Evolutionary conservation across 345 rosid species (phyloP), one percentile per base, ranked within the genome.

Genomic region (Bruguiera gymnorhiza): DNA sequence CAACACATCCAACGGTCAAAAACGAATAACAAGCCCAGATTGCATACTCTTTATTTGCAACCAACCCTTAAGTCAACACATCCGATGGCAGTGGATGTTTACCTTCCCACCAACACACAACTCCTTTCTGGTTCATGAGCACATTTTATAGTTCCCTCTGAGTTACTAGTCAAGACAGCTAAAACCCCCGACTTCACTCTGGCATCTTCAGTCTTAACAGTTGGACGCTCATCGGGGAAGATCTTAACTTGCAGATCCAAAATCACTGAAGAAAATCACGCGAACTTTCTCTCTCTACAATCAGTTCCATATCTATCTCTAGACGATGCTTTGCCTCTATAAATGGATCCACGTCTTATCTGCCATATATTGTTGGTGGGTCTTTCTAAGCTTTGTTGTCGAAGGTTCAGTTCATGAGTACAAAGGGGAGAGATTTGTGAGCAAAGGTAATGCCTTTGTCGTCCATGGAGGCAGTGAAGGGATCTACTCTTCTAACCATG

Each of bases 381-480:
- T 74, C 48, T 48, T 67, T 20, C 1, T 59, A 64, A 62, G 73
- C 58, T 72, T 66, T 19, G 31, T 72, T 48, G 69, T 68, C 37
- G 78, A 87, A 71, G 96, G 89, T 52, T 95, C 98, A 55, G 86
- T 95, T 74, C 98, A 95, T 60, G 94, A 90, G 82, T 95, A 95
- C 79, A 85, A 66, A 46, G 87, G 78, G 31, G 92, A 87, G 63
- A 86, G 69, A 69, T 95, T 95, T 82, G 85, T 83, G 32, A 65
- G 84, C 34, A 95, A 85, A 86, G 99, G 99, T 54, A 90, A 92
- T 80, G 98, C 98, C 60, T 92, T 84, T 75, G 90, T 92, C 58
- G 85, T 95, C 75, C 96, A 95, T 75, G 99, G 96, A 8, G 97
- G 99, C 62, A 95, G 91, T 63, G 99, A 95, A 78, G 96, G 97